phyloP scores from a whole-genome alignment of 2,329 filamentous ascomycete species.

The Stachybotrys elegans region DNA sequence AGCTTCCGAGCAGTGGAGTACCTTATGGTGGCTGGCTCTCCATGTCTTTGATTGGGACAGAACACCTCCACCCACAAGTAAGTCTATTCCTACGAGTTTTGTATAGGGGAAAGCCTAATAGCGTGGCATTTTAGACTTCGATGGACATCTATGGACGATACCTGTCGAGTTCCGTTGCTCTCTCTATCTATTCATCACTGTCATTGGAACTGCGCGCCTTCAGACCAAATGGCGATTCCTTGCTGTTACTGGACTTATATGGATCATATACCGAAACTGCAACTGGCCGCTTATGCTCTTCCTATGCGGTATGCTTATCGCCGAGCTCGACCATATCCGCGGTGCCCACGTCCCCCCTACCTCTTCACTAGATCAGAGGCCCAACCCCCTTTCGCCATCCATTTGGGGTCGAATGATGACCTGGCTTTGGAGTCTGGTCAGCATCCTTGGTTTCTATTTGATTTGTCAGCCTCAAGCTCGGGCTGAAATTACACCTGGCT shows the following conservation, averaged over 20 bases:
- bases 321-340: conserved; percentile 48
- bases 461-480: conserved; percentile 31
- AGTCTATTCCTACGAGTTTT: background rate
- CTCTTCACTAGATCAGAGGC: conserved; percentile 14
- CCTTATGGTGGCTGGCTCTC: conserved; percentile 43
- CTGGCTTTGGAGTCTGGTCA: conserved; percentile 34
- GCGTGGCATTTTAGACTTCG: conserved; percentile 34
- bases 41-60: conserved; percentile 47
- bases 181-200: conserved; percentile 49
- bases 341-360: conserved; percentile 33
- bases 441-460: conserved; percentile 48
- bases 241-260: conserved; percentile 34
- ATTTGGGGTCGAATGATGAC: conserved; percentile 6
- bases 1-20: conserved; percentile 32
- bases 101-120: conserved; percentile 11
- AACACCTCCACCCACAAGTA: conserved; percentile 40
- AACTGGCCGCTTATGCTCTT: conserved; percentile 54
- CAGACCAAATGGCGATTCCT: conserved; percentile 35
- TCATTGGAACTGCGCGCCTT: conserved; percentile 45
- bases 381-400: conserved; percentile 4
- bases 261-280: conserved; percentile 40
- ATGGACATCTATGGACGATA: conserved; percentile 59
- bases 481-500: conserved; percentile 47
- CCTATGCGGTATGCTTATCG: conserved; percentile 47
- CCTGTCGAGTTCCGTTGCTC: conserved; percentile 56